phyloP scores from a whole-genome alignment of 2,329 filamentous ascomycete genomes.

The Penicillium sp. region DNA sequence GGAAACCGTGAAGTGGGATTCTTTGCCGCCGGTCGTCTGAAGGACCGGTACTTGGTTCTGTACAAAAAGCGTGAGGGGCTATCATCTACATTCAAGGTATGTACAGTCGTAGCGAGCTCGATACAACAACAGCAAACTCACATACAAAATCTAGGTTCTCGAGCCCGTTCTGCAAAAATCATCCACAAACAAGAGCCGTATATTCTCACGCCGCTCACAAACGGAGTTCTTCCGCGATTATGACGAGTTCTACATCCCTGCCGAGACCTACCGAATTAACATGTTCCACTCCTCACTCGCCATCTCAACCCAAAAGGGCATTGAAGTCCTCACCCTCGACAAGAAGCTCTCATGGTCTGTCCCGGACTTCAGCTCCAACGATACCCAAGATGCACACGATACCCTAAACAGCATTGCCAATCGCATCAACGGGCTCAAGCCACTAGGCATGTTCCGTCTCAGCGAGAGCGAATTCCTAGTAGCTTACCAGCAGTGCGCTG shows the following conservation, averaged over 20 bases:
- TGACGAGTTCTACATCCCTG: constrained; percentile 97
- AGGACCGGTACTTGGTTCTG: constrained; percentile 89
- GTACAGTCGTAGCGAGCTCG: neutral
- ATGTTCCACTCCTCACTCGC: constrained; percentile 94
- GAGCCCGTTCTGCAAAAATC: constrained; percentile 95
- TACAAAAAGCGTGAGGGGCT: constrained; percentile 95
- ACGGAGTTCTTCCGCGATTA: constrained; percentile 98
- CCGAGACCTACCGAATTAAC: constrained; percentile 92
- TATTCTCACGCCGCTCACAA: constrained; percentile 65
- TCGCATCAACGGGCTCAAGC: constrained; percentile 77
- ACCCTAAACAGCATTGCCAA: constrained; percentile 81
- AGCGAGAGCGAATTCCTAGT: constrained; percentile 90
- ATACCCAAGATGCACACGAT: constrained; percentile 56
- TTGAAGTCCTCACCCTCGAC: constrained; percentile 94
- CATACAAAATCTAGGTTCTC: constrained; percentile 60
- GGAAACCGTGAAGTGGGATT: constrained; percentile 91
- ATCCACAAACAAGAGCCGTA: constrained; percentile 74
- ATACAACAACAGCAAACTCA: neutral
- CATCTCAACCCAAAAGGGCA: constrained; percentile 84
- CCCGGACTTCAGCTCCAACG: constrained; percentile 66
- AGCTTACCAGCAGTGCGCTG: constrained; percentile 91
- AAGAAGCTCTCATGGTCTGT: constrained; percentile 96
- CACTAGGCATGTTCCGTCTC: constrained; percentile 94
- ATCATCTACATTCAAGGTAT: constrained; percentile 80
- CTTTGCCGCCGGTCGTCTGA: constrained; percentile 95